Evolutionary conservation across 179 eudicot genomes (phyloP).

Genomic region (Amaranthus tricolor): DNA sequence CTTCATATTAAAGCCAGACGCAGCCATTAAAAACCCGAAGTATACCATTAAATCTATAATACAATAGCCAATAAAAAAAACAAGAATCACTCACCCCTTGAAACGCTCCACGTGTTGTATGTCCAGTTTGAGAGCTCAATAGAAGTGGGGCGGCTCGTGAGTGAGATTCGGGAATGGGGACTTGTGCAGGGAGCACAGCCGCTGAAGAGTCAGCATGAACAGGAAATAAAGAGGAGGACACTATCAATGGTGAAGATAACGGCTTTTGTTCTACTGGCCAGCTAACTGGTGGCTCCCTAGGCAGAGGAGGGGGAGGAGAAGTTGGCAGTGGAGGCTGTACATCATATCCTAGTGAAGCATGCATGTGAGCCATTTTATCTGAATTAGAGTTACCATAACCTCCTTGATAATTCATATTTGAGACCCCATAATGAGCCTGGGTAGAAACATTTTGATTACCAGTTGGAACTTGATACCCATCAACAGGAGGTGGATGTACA

Average conservation of each 20-base stretch:
- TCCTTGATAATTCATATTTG: slow-evolving; percentile 27
- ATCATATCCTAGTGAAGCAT: slow-evolving; percentile 31
- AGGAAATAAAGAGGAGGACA: slow-evolving; percentile 53
- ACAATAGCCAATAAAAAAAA: slow-evolving; percentile 2
- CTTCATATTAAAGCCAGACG: background rate
- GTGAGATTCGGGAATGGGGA: slow-evolving; percentile 39
- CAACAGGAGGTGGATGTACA: slow-evolving; percentile 23
- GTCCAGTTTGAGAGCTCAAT: slow-evolving; percentile 30
- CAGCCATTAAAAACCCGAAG: background rate
- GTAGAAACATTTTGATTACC: slow-evolving; percentile 25
- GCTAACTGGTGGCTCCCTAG: slow-evolving; percentile 48
- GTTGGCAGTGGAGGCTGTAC: slow-evolving; percentile 68
- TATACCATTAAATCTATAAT: slow-evolving; percentile 15
- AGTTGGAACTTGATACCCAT: slow-evolving; percentile 28
- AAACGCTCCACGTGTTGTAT: slow-evolving; percentile 34
- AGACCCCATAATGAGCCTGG: slow-evolving; percentile 27
- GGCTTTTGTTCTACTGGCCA: slow-evolving; percentile 34
- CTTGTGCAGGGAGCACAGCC: slow-evolving; percentile 32
- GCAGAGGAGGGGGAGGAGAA: slow-evolving; percentile 74
- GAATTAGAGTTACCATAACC: slow-evolving; percentile 25
- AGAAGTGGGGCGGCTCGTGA: slow-evolving; percentile 30
- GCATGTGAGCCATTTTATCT: slow-evolving; percentile 24
- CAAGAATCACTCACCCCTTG: slow-evolving; percentile 43
- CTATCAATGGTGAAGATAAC: slow-evolving; percentile 39
- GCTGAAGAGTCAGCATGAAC: slow-evolving; percentile 36